These are phyloP conservation scores for Choiromyces venosus DNA, from an alignment of 495 filamentous ascomycete species.

Conservation along the genomic window DNA sequence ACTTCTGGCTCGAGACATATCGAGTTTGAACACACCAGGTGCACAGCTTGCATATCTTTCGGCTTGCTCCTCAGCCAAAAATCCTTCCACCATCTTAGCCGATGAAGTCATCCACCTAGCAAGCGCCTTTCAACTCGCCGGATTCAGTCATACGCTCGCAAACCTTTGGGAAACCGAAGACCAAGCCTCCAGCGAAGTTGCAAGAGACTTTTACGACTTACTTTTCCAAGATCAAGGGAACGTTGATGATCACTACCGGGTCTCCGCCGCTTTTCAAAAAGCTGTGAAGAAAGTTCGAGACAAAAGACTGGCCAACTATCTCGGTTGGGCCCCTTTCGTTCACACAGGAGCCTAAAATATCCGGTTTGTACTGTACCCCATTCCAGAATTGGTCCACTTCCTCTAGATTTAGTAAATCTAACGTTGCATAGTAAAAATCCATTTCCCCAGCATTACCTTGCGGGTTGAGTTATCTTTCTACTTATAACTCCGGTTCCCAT, in stretches of 20 bases:
- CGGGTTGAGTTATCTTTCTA: no score
- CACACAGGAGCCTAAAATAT: slow-evolving; percentile 24
- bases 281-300: slow-evolving; percentile 17
- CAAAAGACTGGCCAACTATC: neutral
- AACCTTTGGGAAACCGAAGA: slow-evolving; percentile 40
- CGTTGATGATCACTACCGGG: slow-evolving; percentile 2
- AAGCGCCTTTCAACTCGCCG: slow-evolving; percentile 43
- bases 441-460: no score
- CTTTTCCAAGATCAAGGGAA: slow-evolving; percentile 10
- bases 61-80: slow-evolving; percentile 41
- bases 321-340: slow-evolving; percentile 24
- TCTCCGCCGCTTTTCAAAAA: slow-evolving; percentile 20
- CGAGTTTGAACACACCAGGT: slow-evolving; percentile 1
- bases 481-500: no score
- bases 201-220: slow-evolving; percentile 15
- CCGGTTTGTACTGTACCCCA: no score
- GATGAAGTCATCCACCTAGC: slow-evolving; percentile 43
- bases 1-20: neutral
- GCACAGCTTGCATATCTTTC: slow-evolving; percentile 39
- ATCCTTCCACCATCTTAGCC: slow-evolving; percentile 14
- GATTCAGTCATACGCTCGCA: slow-evolving; percentile 43
- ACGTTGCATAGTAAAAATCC: no score
- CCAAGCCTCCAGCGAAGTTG: slow-evolving; percentile 8
- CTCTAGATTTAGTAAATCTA: no score
- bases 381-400: no score